A percentile compares a stretch with the other conserved stretches of the same genome.
Evolutionary conservation across 371 early-diverging fungal genomes (phyloP).

Genomic region (Rhizopus sp.): DNA sequence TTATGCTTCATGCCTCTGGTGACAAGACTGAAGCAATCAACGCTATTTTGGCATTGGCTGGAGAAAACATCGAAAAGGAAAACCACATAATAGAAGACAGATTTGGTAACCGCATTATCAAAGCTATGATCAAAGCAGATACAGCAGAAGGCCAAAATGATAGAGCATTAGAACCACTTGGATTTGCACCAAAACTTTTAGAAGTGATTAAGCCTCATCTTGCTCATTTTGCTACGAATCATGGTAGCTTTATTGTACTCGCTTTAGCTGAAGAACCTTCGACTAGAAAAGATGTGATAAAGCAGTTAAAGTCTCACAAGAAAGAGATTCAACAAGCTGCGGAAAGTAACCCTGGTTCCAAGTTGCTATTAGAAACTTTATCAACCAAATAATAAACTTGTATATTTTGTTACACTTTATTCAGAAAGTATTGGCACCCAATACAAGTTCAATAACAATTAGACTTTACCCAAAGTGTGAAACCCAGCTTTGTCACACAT

Average conservation of each 20-base stretch:
- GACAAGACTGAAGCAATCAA: slow-evolving; percentile 53
- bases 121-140: slow-evolving; percentile 62
- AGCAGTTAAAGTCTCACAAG: slow-evolving; percentile 41
- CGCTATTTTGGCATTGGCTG: slow-evolving; percentile 50
- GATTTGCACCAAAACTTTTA: slow-evolving; percentile 48
- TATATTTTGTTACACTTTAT: background rate
- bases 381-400: slow-evolving; percentile 14
- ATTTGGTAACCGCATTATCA: slow-evolving; percentile 61
- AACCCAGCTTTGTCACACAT: too few relatives aligned
- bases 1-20: slow-evolving; percentile 67
- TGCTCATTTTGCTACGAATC: slow-evolving; percentile 43
- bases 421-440: background rate
- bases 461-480: too few relatives aligned
- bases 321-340: slow-evolving; percentile 41
- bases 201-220: slow-evolving; percentile 42
- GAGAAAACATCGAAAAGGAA: slow-evolving; percentile 50
- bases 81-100: slow-evolving; percentile 58
- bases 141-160: slow-evolving; percentile 55
- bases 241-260: slow-evolving; percentile 59
- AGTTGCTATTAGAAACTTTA: slow-evolving; percentile 34
- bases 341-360: slow-evolving; percentile 40
- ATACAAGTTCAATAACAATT: too few relatives aligned
- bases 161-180: slow-evolving; percentile 46
- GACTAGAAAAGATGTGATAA: slow-evolving; percentile 39
- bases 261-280: slow-evolving; percentile 65